Evolutionary conservation across 441 rosid species (phyloP), one percentile per base, ranked within the genome.

Genomic region (Jatropha multifida): DNA sequence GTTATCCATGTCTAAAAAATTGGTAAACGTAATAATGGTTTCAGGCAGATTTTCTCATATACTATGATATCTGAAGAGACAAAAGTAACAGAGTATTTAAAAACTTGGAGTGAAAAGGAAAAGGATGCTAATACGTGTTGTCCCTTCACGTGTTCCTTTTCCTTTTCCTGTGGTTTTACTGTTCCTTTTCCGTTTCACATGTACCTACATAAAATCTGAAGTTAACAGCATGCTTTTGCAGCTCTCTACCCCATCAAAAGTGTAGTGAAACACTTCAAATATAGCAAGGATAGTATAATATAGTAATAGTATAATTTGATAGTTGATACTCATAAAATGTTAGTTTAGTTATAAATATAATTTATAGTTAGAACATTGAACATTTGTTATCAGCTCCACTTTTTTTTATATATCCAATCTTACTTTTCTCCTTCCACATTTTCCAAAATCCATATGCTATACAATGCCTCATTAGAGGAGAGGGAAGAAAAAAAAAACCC

Each of bases 211-310:
- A 27, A 27, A 27, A 27, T 27, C 32, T 27, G 37, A 15, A 63
- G 67, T 15, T n/a, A 38, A 63, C 4, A 38, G 37, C 44, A 63
- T 63, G 48, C 63, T 63, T 38, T 63, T 62, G 66, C 66, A 62
- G 32, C 17, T 59, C 63, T 60, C 15, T 5, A 3, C 44, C 7
- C 11, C 20, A 38, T 63, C 38, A 37, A 46, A 37, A 10, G 15
- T 37, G 12, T 4, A 17, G 23, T 10, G 32, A 38, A 17, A 63
- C 7, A 63, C 10, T 15, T 63, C 20, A 38, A 38, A 38, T 63
- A 32, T 17, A 4, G n/a, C 7, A 14, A 38, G 13, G 15, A 38
- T 37, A 32, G 38, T 37, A 13, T 9, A 10, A 0, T 27, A 27
- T 27, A 27, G 32, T 27, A 27, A 27, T 27, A 27, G 32, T 27